These are phyloP conservation scores for Fraxinus platypoda DNA, from an alignment of 305 asterid species.

Conservation along the genomic window DNA sequence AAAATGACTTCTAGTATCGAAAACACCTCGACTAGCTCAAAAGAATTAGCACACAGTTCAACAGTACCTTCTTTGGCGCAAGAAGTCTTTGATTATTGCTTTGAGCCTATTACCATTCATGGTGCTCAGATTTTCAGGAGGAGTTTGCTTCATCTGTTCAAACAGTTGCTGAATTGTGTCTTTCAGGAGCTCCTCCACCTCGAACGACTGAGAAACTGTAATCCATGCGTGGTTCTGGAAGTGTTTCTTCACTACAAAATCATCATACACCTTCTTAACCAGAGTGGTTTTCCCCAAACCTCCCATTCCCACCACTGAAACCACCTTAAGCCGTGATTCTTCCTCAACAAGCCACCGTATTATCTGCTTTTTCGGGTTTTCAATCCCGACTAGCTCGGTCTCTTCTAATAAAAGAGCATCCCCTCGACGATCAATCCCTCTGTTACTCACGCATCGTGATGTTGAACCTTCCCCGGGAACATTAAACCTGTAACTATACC, in stretches of 20 bases:
- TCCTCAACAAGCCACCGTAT: slow-evolving; percentile 22
- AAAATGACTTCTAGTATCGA: background rate
- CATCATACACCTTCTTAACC: slow-evolving; percentile 28
- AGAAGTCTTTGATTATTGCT: background rate
- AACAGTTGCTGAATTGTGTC: background rate
- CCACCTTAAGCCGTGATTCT: slow-evolving; percentile 12
- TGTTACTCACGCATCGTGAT: background rate
- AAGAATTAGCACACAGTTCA: background rate
- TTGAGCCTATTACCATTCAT: background rate
- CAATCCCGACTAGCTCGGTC: slow-evolving; percentile 29
- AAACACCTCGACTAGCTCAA: background rate
- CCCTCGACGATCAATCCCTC: slow-evolving; percentile 18
- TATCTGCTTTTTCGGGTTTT: slow-evolving; percentile 3
- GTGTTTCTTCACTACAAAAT: slow-evolving; percentile 20
- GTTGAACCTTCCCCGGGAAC: background rate
- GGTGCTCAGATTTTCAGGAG: background rate
- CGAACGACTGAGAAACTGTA: slow-evolving; percentile 20
- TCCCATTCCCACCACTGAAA: slow-evolving; percentile 32
- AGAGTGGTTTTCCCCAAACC: slow-evolving; percentile 38
- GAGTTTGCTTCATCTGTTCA: background rate
- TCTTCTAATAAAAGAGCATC: slow-evolving; percentile 26
- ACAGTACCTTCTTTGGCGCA: background rate
- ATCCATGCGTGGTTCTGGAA: slow-evolving; percentile 29
- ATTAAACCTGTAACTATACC: slow-evolving; percentile 19
- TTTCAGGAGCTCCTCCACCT: slow-evolving; percentile 26